phyloP scores from a whole-genome alignment of 805 yeast species.

The Starmerella asiatica region DNA sequence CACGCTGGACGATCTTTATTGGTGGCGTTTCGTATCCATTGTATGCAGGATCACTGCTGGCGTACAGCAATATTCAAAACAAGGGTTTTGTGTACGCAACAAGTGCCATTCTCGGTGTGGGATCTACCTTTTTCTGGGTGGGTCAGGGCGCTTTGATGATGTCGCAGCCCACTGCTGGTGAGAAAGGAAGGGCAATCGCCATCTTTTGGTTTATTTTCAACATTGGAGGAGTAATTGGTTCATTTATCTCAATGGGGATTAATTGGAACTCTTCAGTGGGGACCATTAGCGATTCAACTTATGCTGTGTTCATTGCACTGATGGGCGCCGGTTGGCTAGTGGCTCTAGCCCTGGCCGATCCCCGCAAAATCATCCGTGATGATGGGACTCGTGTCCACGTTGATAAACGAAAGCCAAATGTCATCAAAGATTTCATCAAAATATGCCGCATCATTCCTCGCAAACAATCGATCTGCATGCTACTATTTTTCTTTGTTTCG shows the following conservation, averaged over 20 bases:
- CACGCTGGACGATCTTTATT: constrained; percentile 29
- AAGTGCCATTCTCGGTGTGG: constrained; percentile 45
- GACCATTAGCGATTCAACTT: constrained; percentile 38
- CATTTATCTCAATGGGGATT: constrained; percentile 42
- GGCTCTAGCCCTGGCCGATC: constrained; percentile 15
- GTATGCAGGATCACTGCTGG: constrained; percentile 40
- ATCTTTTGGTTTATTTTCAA: constrained; percentile 49
- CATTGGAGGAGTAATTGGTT: constrained; percentile 50
- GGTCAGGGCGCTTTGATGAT: constrained; percentile 46
- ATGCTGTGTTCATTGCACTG: constrained; percentile 40
- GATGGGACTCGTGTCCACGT: constrained; percentile 10
- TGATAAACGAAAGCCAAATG: constrained; percentile 21
- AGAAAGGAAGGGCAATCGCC: constrained; percentile 41
- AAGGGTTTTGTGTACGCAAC: constrained; percentile 42
- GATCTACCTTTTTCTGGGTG: constrained; percentile 45
- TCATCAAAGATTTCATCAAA: constrained; percentile 32
- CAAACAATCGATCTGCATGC: constrained; percentile 32
- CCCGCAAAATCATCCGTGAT: constrained; percentile 8
- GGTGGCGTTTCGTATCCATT: constrained; percentile 46
- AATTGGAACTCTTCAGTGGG: constrained; percentile 31
- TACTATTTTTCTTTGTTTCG: constrained; percentile 51
- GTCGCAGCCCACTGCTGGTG: constrained; percentile 40
- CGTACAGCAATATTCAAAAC: constrained; percentile 36
- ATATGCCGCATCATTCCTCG: constrained; percentile 32
- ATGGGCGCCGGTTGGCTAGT: constrained; percentile 37